Conservation (phyloP, 148 eudicot genomes). For the Camellia granthamiana region DNA sequence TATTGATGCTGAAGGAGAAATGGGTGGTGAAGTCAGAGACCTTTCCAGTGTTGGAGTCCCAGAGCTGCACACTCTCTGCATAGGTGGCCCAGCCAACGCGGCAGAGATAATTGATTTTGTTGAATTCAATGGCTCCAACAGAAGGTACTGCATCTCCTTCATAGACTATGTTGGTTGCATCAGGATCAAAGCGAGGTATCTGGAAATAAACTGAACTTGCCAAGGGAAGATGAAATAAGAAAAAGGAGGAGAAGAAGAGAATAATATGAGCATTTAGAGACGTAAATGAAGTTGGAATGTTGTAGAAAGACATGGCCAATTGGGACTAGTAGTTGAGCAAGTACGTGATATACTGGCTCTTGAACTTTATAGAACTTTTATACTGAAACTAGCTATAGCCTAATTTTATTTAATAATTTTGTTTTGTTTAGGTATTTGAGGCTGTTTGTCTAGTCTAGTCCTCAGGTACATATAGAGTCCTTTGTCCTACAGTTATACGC, state of each 20-base stretch:
- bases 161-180: slow-evolving; percentile 23
- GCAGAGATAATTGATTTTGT: slow-evolving; percentile 20
- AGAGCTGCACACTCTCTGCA: slow-evolving; percentile 25
- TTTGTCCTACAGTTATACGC: no score
- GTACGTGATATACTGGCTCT: not conserved
- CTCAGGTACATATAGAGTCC: no score
- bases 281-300: not conserved
- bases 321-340: not conserved
- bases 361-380: not conserved
- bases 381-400: not conserved
- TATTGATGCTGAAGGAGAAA: slow-evolving; percentile 44
- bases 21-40: slow-evolving; percentile 50
- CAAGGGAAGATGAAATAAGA: slow-evolving; percentile 6
- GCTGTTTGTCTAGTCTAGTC: no score
- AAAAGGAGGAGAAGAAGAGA: slow-evolving; percentile 7
- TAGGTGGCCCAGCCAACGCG: slow-evolving; percentile 41
- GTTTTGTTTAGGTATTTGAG: no score
- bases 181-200: slow-evolving; percentile 20
- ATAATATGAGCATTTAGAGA: not conserved
- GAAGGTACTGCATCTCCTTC: slow-evolving; percentile 39
- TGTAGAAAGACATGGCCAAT: not conserved
- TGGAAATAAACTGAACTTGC: slow-evolving; percentile 23
- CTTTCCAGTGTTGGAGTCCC: slow-evolving; percentile 28
- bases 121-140: slow-evolving; percentile 36
- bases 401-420: not conserved